These are phyloP conservation scores for Pythium pyrilobum DNA, from an alignment of 352 stramenopile genomes.

Conservation along the genomic window DNA sequence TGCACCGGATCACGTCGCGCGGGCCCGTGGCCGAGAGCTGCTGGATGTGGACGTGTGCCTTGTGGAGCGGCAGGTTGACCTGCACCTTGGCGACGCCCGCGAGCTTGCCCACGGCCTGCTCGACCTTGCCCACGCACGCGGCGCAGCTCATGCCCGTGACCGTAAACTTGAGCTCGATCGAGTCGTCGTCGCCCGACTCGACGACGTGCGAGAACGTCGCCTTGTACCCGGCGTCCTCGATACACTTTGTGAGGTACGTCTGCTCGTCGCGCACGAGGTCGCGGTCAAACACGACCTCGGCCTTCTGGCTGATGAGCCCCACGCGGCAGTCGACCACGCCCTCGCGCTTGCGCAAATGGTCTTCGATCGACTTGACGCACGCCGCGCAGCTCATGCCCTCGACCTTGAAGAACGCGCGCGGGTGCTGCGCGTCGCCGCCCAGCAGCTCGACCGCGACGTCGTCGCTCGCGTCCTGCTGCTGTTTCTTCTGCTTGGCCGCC, in stretches of 20 bases:
- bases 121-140: constrained; percentile 61
- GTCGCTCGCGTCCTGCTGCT: constrained; percentile 18
- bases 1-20: constrained; percentile 65
- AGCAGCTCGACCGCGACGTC: constrained; percentile 32
- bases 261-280: constrained; percentile 56
- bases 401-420: constrained; percentile 75
- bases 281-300: constrained; percentile 78
- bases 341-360: constrained; percentile 49
- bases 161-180: constrained; percentile 74
- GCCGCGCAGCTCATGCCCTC: constrained; percentile 85
- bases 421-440: constrained; percentile 36
- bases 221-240: constrained; percentile 73
- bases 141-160: constrained; percentile 64
- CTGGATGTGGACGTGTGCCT: constrained; percentile 73
- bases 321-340: constrained; percentile 78
- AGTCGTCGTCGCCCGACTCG: constrained; percentile 71
- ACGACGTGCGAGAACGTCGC: constrained; percentile 73
- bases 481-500: constrained; percentile 31
- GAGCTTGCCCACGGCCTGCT: constrained; percentile 54
- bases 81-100: constrained; percentile 66
- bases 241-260: constrained; percentile 41
- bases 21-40: constrained; percentile 71
- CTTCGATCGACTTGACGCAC: constrained; percentile 85
- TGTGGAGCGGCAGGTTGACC: constrained; percentile 61
- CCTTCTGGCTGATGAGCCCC: constrained; percentile 82